These are phyloP conservation scores for Artomyces pyxidatus DNA, from an alignment of 768 basidiomycete genomes.

Conservation along the genomic window DNA sequence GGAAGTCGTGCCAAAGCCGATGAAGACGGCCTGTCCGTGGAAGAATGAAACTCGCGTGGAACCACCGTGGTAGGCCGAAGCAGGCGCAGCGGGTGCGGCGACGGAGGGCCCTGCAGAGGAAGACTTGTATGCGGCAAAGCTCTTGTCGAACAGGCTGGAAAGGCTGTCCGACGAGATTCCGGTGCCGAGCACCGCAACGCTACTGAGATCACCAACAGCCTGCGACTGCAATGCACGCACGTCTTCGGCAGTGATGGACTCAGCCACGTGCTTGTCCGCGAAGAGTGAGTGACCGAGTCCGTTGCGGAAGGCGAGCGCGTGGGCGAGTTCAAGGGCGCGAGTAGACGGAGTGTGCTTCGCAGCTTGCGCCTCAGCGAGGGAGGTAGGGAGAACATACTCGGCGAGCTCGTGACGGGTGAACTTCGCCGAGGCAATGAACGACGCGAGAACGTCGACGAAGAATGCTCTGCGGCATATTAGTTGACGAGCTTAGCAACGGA, in stretches of 20 bases:
- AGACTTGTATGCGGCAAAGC: conserved; percentile 42
- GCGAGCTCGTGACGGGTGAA: conserved; percentile 72
- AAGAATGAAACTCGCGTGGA: conserved; percentile 68
- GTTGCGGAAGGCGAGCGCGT: conserved; percentile 85
- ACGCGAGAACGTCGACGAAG: conserved; percentile 86
- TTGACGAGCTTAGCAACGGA: not conserved
- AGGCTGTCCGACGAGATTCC: conserved; percentile 74
- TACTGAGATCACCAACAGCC: conserved; percentile 70
- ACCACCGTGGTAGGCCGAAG: conserved; percentile 72
- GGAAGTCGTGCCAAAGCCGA: conserved; percentile 78
- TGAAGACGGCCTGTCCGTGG: conserved; percentile 68
- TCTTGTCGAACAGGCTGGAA: conserved; percentile 52
- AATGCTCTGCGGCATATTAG: conserved; percentile 45
- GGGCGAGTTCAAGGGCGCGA: conserved; percentile 79
- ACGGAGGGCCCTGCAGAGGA: conserved; percentile 32
- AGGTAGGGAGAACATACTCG: conserved; percentile 64
- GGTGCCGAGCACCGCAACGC: conserved; percentile 74
- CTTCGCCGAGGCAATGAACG: conserved; percentile 75
- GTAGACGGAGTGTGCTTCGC: conserved; percentile 54
- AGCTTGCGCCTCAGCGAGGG: conserved; percentile 60
- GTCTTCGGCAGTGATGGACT: conserved; percentile 53
- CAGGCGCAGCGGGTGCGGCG: conserved; percentile 25
- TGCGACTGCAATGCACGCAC: conserved; percentile 66
- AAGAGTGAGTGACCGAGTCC: conserved; percentile 91
- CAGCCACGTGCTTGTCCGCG: conserved; percentile 50